phyloP scores from a whole-genome alignment of 169 alveolate species.

The Plasmodium fragile region DNA sequence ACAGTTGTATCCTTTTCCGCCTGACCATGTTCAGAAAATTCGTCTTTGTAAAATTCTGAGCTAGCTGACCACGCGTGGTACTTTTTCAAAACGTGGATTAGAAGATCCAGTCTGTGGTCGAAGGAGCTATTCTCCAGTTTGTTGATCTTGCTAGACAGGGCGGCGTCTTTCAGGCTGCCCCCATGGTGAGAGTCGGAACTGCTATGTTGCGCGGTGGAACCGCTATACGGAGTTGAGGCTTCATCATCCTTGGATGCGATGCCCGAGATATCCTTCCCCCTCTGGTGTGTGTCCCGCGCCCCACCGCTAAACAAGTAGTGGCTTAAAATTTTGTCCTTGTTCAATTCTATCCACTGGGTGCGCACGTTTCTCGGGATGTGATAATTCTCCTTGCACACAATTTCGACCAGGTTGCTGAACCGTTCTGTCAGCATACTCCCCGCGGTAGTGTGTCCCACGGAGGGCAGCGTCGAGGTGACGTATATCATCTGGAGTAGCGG shows the following conservation, averaged over 20 bases:
- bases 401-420: constrained; percentile 64
- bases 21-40: constrained; percentile 11
- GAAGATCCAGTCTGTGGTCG: constrained; percentile 50
- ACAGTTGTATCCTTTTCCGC: not conserved
- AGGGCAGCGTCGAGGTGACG: constrained; percentile 82
- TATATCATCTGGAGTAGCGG: constrained; percentile 82
- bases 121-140: constrained; percentile 50
- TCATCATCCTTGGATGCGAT: not conserved
- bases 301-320: constrained; percentile 6
- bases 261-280: not conserved
- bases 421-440: constrained; percentile 85
- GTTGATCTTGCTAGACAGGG: constrained; percentile 44
- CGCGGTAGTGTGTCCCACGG: constrained; percentile 82
- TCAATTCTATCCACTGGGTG: constrained; percentile 71
- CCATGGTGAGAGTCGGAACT: not conserved
- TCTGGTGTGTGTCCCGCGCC: not conserved
- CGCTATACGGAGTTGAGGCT: not conserved
- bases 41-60: not conserved
- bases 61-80: constrained; percentile 18
- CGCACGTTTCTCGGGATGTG: constrained; percentile 45
- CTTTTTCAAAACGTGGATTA: constrained; percentile 57
- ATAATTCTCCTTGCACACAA: constrained; percentile 35
- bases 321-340: constrained; percentile 49
- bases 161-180: constrained; percentile 22
- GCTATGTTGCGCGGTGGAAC: no score